Evolutionary conservation across 768 basidiomycete genomes (phyloP), one percentile per base, ranked within the genome.

Genomic region (Hydnomerulius pinastri): DNA sequence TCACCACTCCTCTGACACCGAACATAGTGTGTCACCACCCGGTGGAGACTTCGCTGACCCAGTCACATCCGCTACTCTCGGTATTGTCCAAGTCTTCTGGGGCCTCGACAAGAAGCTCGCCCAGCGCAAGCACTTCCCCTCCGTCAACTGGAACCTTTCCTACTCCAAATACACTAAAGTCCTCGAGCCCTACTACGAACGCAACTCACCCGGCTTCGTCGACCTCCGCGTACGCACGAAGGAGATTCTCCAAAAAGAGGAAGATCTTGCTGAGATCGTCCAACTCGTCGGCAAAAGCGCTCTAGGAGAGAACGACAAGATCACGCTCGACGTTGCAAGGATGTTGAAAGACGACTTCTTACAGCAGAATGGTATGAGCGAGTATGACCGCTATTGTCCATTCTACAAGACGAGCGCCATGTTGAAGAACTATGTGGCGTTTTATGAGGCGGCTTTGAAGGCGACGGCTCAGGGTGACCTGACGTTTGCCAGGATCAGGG

Each of bases 71-170:
- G 92, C 97, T 29, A 99, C 97, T 3, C 88, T 99, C 48, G 85
- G 94, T 77, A 99, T 99, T 65, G 97, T 99, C 9, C 97, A 98
- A 65, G 97, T 98, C 58, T 99, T 99, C 82, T 99, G 97, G 97
- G 97, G 97, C 70, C 82, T 99, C 23, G 97, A 98, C 75, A 99
- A 99, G 85, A 94, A 96, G 68, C 85, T 98, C 51, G 97, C 97
- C 3, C 97, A 98, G 68, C 83, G 96, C 55, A 98, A 99, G 71
- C 95, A 99, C 69, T 99, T 99, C 81, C 97, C 97, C 2, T 97
- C 95, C n/a, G 96, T 99, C 69, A 98, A 99, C 74, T 99, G 97
- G 97, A 97, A 87, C 58, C 75, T 97, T n/a, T 99, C 97, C 9
- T 98, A 98, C 71, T 98, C 97, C 51, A 99, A 99, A 71, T 98